phyloP scores from a whole-genome alignment of 2,329 filamentous ascomycete species.

The Trichoderma cornu-damae region DNA sequence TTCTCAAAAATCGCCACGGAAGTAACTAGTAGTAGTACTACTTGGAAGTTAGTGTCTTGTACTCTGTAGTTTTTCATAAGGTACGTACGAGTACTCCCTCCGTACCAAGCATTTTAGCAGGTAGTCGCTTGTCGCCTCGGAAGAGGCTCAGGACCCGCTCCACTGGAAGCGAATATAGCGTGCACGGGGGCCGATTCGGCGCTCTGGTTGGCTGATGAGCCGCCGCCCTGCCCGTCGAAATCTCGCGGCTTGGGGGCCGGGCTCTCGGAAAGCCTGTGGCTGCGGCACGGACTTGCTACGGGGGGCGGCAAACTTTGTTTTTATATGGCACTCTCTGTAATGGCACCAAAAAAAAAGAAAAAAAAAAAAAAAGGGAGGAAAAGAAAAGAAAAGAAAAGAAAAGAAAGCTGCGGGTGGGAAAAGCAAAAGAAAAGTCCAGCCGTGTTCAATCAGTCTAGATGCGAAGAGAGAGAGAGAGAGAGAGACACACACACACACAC shows the following conservation, averaged over 20 bases:
- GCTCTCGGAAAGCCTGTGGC: slow-evolving; percentile 7
- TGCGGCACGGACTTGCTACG: neutral
- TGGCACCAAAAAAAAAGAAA: neutral
- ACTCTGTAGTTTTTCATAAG: too few relatives aligned
- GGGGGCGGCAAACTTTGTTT: too few relatives aligned
- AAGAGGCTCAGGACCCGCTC: slow-evolving; percentile 23
- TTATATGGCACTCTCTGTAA: too few relatives aligned
- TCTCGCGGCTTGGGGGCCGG: slow-evolving; percentile 3
- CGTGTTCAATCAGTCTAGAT: neutral
- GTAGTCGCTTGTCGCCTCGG: slow-evolving; percentile 3
- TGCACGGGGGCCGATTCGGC: slow-evolving; percentile 30
- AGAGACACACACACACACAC: too few relatives aligned
- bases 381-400: too few relatives aligned
- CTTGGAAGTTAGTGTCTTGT: too few relatives aligned
- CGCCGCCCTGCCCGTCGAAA: neutral
- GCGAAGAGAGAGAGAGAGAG: too few relatives aligned
- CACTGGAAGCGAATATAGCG: slow-evolving; percentile 29
- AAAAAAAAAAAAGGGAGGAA: neutral
- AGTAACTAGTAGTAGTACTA: too few relatives aligned
- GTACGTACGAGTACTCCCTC: too few relatives aligned
- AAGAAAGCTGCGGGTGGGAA: neutral
- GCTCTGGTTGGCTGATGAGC: slow-evolving; percentile 30
- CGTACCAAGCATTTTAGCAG: too few relatives aligned
- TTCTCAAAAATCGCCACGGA: too few relatives aligned
- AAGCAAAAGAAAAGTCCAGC: neutral